Evolutionary conservation across 202 grass and related monocot genomes (phyloP), one percentile per base, ranked within the genome.

Genomic region (Hordeum pubiflorum): DNA sequence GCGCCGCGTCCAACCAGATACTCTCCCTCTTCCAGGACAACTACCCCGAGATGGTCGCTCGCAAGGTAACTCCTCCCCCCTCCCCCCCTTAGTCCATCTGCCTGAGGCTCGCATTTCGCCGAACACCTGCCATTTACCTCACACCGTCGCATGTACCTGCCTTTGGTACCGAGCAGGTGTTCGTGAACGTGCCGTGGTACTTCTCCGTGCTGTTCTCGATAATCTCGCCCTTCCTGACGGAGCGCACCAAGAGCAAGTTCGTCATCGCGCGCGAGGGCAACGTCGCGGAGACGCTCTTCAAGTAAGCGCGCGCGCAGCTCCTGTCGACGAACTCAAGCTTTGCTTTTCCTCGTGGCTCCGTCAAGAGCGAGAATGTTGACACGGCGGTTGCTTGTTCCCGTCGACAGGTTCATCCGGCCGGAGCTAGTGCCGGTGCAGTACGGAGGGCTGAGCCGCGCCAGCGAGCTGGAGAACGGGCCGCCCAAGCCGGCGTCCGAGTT

Each of bases 241-340:
- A 99, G 79, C 88, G 96, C 65, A 99, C 96, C 74, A 99, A 95
- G 89, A 95, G 96, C 90, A 99, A 99, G 87, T 95, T 99, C 33
- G 92, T 99, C 73, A 95, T 99, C 37, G 96, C 96, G 56, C 76
- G 92, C 5, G 96, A 95, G 90, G 90, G 96, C 46, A 91, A 99
- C 79, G 96, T 99, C n/a, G 89, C 96, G 5, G 96, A 99, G 86
- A 95, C 89, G 24, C 96, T 99, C 52, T 95, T 90, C 87, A 99
- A 90, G 96, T 99, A 75, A 46, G 54, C 1, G 3, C 7, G 32
- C 39, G 39, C 43, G 43, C 43, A 46, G 44, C 44, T 48, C 44
- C 44, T 15, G 1, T 48, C 14, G 13, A 48, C 14, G 14, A 48
- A 0, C 44, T 17, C 14, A 37, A 50, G 5, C 3, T 32, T 32